phyloP scores from a whole-genome alignment of 306 rosid genomes.

The Clitoria ternatea region DNA sequence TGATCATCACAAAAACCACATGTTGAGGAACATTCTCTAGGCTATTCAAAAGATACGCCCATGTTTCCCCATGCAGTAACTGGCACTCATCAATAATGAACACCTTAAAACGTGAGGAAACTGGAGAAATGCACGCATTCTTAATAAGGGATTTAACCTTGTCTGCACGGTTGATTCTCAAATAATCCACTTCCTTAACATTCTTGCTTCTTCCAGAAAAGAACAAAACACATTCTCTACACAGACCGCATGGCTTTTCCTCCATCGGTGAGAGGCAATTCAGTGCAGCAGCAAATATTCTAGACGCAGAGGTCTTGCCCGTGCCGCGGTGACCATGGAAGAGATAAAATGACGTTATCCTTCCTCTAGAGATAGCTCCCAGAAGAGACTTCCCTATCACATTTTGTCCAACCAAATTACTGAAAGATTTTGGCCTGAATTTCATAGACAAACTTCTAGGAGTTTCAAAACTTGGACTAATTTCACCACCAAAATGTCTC shows the following conservation, averaged over 20 bases:
- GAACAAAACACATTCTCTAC: slow-evolving; percentile 63
- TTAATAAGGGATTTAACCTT: slow-evolving; percentile 62
- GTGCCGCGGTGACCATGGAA: slow-evolving; percentile 89
- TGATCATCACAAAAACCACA: slow-evolving; percentile 77
- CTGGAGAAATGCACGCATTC: slow-evolving; percentile 49
- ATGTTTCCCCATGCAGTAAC: slow-evolving; percentile 58
- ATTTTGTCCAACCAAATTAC: slow-evolving; percentile 81
- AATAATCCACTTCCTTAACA: slow-evolving; percentile 74
- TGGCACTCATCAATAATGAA: slow-evolving; percentile 89
- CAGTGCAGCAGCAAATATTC: slow-evolving; percentile 84
- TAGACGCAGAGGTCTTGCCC: slow-evolving; percentile 82
- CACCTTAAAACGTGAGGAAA: slow-evolving; percentile 65
- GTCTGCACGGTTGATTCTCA: slow-evolving; percentile 58
- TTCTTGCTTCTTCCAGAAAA: slow-evolving; percentile 75
- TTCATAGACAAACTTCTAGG: slow-evolving; percentile 72
- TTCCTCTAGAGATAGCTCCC: slow-evolving; percentile 69
- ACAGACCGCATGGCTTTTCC: slow-evolving; percentile 71
- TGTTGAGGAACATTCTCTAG: slow-evolving; percentile 54
- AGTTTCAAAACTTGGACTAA: slow-evolving; percentile 41
- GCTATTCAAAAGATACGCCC: slow-evolving; percentile 63
- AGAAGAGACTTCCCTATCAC: slow-evolving; percentile 72
- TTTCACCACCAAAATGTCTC: slow-evolving; percentile 36
- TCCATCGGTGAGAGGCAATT: slow-evolving; percentile 67
- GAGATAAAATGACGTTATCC: slow-evolving; percentile 71
- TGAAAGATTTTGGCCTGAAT: slow-evolving; percentile 67